phyloP scores from a whole-genome alignment of 345 rosid species.

The Fremontodendron californicum region DNA sequence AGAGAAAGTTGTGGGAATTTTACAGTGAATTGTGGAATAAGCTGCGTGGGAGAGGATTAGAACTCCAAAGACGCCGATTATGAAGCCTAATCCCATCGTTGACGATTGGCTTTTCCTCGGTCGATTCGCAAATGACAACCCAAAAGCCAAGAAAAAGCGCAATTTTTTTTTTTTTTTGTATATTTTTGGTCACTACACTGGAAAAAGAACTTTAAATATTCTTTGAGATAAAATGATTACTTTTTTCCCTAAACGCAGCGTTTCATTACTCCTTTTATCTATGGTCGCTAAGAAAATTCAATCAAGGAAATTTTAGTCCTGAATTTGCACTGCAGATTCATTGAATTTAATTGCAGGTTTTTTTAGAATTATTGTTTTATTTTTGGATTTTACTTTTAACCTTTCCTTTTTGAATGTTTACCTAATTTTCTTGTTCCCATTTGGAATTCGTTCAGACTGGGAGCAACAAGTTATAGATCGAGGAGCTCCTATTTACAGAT shows the following conservation, averaged over 20 bases:
- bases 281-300: too few relatives aligned
- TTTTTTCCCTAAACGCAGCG: too few relatives aligned
- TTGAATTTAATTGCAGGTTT: too few relatives aligned
- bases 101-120: background rate
- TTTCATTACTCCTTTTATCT: too few relatives aligned
- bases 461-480: conserved; percentile 57
- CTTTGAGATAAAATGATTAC: too few relatives aligned
- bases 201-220: background rate
- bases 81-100: conserved; percentile 60
- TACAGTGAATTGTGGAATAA: conserved; percentile 85
- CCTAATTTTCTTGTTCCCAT: conserved; percentile 24
- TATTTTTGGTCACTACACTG: too few relatives aligned
- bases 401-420: too few relatives aligned
- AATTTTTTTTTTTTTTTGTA: background rate
- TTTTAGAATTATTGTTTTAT: too few relatives aligned
- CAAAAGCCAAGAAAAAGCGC: background rate
- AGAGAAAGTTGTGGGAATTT: background rate
- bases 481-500: conserved; percentile 54
- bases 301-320: too few relatives aligned
- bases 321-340: too few relatives aligned
- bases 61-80: conserved; percentile 63
- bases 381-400: too few relatives aligned
- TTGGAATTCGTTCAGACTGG: conserved; percentile 67
- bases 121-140: background rate
- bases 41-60: conserved; percentile 74